Percentiles rank a stretch among this genome's conserved stretches.
These are phyloP conservation scores for Xanthoconium separans DNA, from an alignment of 1,284 basidiomycete species.

Conservation along the genomic window DNA sequence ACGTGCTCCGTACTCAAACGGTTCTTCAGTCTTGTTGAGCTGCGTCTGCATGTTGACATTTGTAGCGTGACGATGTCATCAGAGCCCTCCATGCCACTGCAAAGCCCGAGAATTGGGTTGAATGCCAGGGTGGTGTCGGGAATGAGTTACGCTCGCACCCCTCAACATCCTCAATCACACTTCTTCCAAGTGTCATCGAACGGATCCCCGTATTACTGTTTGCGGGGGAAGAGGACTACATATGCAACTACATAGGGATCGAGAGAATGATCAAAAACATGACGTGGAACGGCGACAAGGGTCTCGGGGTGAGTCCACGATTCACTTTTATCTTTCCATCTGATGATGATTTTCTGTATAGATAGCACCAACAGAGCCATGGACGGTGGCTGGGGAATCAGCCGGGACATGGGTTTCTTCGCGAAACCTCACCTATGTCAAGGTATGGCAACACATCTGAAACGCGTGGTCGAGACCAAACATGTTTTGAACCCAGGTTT, in stretches of 20 bases:
- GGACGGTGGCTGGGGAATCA: constrained; percentile 75
- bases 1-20: constrained; percentile 30
- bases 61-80: constrained; percentile 78
- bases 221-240: constrained; percentile 93
- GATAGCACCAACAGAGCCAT: constrained; percentile 73
- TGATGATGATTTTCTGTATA: constrained; percentile 31
- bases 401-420: constrained; percentile 91
- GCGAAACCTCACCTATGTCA: constrained; percentile 92
- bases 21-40: background rate
- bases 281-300: constrained; percentile 84
- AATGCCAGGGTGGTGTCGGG: constrained; percentile 79
- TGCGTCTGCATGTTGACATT: background rate
- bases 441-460: constrained; percentile 43
- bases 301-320: constrained; percentile 69
- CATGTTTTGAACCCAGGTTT: constrained; percentile 48
- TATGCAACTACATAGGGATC: constrained; percentile 93
- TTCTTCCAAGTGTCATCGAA: constrained; percentile 79
- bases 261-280: constrained; percentile 83
- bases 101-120: constrained; percentile 84
- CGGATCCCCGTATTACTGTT: constrained; percentile 89
- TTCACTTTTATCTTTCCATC: background rate
- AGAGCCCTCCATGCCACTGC: constrained; percentile 78
- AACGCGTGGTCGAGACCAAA: background rate
- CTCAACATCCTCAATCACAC: constrained; percentile 71
- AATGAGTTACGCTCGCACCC: constrained; percentile 55